A percentile compares a stretch with the other conserved stretches of the same genome.
Evolutionary conservation across 1,139 yeast species (phyloP).

Genomic region (Hanseniaspora sp.): DNA sequence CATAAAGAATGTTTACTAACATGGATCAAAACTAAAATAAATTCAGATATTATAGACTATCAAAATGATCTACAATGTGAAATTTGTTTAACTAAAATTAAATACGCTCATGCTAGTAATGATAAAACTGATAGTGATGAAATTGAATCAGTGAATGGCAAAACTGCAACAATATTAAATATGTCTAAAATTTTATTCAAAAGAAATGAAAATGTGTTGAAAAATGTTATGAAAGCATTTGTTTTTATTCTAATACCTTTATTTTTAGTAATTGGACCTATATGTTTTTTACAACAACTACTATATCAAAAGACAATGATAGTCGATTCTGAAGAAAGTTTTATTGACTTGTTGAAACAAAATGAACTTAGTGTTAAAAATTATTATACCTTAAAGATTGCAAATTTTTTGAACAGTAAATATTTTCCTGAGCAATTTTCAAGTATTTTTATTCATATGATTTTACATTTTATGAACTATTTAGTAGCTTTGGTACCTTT

Average conservation of each 20-base stretch:
- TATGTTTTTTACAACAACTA: neutral
- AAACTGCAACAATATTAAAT: neutral
- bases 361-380: neutral
- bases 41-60: slow-evolving; percentile 10
- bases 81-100: slow-evolving; percentile 4
- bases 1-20: slow-evolving; percentile 8
- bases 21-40: slow-evolving; percentile 10
- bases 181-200: neutral
- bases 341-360: neutral
- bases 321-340: neutral
- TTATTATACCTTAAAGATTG: neutral
- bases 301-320: neutral
- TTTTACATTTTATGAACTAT: neutral
- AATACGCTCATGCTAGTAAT: neutral
- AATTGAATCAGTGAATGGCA: neutral
- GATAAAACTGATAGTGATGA: neutral
- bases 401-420: neutral
- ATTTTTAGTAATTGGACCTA: neutral
- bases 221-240: neutral
- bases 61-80: slow-evolving; percentile 15
- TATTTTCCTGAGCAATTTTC: neutral
- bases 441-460: neutral
- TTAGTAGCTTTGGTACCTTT: neutral
- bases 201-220: neutral
- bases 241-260: neutral